phyloP scores from a whole-genome alignment of 441 rosid genomes.

The Populus hybrid region DNA sequence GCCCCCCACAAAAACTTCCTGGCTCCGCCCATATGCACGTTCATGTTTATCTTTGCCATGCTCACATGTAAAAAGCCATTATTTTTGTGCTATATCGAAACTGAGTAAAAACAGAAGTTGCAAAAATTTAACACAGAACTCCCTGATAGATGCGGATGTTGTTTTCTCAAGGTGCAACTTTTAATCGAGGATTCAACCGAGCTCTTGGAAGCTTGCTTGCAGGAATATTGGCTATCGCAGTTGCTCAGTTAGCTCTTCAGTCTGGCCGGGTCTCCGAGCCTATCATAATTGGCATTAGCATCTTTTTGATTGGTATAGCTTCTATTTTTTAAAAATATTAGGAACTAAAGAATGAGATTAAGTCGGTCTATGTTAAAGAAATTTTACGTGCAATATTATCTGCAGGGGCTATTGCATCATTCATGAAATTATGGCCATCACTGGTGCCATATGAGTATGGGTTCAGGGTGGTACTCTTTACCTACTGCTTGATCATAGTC shows the following conservation, averaged over 20 bases:
- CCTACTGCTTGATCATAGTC: constrained; percentile 61
- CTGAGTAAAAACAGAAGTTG: not conserved
- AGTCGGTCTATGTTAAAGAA: not conserved
- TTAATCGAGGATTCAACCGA: constrained; percentile 69
- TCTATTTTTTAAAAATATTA: not conserved
- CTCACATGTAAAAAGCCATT: not conserved
- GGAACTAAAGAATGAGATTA: not conserved
- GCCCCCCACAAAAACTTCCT: not conserved
- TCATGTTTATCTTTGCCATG: not conserved
- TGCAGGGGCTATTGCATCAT: constrained; percentile 58
- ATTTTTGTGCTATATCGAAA: not conserved
- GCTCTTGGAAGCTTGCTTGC: constrained; percentile 67
- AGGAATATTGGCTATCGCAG: constrained; percentile 47
- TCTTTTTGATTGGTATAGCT: constrained; percentile 53
- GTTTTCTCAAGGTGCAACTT: constrained; percentile 49
- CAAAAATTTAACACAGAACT: too few relatives aligned
- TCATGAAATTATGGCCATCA: constrained; percentile 66
- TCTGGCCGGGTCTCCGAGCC: constrained; percentile 54
- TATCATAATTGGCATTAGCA: constrained; percentile 54
- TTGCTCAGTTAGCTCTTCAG: constrained; percentile 40
- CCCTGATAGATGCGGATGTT: not conserved
- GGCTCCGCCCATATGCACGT: not conserved
- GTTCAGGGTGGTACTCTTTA: constrained; percentile 56
- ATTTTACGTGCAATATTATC: constrained; percentile 10
- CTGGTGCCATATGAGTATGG: constrained; percentile 64